A percentile compares a stretch with the other conserved stretches of the same genome.
These are phyloP conservation scores for Aspergillus haitiensis DNA, from an alignment of 495 filamentous ascomycete species.

Conservation along the genomic window DNA sequence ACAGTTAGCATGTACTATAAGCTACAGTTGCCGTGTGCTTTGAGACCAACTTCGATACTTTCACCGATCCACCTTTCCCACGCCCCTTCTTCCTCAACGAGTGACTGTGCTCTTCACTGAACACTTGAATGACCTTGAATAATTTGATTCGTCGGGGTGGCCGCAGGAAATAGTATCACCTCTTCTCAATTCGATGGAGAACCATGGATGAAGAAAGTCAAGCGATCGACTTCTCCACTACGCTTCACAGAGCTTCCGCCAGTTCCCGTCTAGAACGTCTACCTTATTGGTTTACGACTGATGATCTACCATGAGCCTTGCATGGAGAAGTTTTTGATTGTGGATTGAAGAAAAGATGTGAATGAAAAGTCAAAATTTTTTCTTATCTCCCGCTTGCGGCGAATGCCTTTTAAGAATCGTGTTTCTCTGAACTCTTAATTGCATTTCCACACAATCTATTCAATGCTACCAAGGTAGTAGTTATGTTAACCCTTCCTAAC, in stretches of 20 bases:
- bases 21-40: no score
- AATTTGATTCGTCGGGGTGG: no score
- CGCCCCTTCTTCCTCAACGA: neutral
- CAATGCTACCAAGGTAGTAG: slow-evolving; percentile 4
- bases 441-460: neutral
- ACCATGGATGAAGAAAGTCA: slow-evolving; percentile 23
- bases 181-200: neutral
- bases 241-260: slow-evolving; percentile 19
- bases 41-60: neutral
- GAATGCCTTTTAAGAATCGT: neutral
- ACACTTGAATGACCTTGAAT: neutral
- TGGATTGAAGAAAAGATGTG: neutral
- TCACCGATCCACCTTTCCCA: neutral
- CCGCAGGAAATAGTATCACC: neutral
- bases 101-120: neutral
- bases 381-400: neutral
- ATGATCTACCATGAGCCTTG: slow-evolving; percentile 10
- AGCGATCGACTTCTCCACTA: slow-evolving; percentile 16
- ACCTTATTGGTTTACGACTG: slow-evolving; percentile 9
- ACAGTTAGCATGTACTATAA: neutral
- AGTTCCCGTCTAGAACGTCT: slow-evolving; percentile 15
- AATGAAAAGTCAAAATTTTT: neutral
- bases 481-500: slow-evolving; percentile 24
- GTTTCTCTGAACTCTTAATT: neutral
- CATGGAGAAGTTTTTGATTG: slow-evolving; percentile 5